Evolutionary conservation across 2,329 filamentous ascomycete species (phyloP).

Genomic region (Hirsutella thompsonii): DNA sequence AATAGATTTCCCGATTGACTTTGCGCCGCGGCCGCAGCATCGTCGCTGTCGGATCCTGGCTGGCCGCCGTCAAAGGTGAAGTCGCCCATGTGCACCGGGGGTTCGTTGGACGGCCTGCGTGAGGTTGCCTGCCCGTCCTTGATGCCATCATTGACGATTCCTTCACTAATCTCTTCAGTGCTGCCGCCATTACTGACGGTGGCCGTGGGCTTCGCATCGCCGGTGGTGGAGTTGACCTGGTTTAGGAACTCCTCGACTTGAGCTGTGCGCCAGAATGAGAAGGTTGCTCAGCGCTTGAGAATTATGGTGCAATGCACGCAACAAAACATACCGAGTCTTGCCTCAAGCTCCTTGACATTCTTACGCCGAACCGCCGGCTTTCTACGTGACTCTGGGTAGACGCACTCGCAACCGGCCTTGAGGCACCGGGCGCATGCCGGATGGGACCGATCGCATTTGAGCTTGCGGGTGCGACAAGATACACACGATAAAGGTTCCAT

Average conservation of each 20-base stretch:
- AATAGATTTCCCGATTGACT: background rate
- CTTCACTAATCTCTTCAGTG: background rate
- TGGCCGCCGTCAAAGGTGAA: constrained; percentile 6
- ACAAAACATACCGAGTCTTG: constrained; percentile 61
- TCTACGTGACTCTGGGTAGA: constrained; percentile 78
- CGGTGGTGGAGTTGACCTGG: constrained; percentile 33
- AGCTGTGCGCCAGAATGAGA: constrained; percentile 29
- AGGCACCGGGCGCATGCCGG: constrained; percentile 72
- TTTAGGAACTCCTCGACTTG: constrained; percentile 75
- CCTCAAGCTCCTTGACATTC: constrained; percentile 85
- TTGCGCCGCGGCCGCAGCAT: constrained; percentile 3
- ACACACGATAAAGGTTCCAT: constrained; percentile 60
- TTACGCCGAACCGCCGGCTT: constrained; percentile 80
- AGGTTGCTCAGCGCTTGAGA: background rate
- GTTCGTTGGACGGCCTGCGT: constrained; percentile 2
- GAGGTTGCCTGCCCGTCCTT: background rate
- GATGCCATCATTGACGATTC: no score
- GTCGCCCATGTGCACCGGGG: constrained; percentile 2
- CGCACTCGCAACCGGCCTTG: constrained; percentile 62
- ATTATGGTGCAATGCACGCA: background rate
- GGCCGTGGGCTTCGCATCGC: background rate
- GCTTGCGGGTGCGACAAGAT: constrained; percentile 69
- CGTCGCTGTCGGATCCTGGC: constrained; percentile 6
- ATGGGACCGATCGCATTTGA: constrained; percentile 73
- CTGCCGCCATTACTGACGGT: background rate